A percentile compares a stretch with the other conserved stretches of the same genome.
Evolutionary conservation across 176 grass and related monocot species (phyloP).

Genomic region (Coix lacrymajobi): DNA sequence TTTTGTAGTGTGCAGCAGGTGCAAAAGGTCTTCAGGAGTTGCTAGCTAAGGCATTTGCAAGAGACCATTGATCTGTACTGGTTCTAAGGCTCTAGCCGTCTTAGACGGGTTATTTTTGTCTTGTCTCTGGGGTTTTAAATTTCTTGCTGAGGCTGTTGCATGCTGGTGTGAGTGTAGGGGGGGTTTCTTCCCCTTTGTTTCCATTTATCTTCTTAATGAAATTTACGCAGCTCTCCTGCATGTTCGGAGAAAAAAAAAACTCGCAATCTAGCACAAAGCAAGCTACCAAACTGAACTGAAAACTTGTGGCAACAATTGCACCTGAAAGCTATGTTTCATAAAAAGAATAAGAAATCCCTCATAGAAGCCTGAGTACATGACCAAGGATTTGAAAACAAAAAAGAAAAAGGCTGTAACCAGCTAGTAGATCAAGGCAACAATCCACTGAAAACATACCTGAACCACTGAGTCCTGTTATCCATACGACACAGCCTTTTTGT

Average conservation of each 20-base stretch:
- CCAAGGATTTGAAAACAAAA: not conserved
- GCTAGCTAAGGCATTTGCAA: not conserved
- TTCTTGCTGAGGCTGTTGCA: not conserved
- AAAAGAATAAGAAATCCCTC: not conserved
- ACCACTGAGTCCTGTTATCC: conserved; percentile 92
- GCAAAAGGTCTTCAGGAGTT: not conserved
- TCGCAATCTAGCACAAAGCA: not conserved
- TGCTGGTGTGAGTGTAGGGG: too few relatives aligned
- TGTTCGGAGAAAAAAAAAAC: not conserved
- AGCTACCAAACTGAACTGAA: not conserved
- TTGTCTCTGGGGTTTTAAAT: not conserved
- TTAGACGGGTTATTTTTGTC: not conserved
- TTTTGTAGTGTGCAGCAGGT: not conserved
- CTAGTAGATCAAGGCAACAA: not conserved
- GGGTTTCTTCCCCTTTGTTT: not conserved
- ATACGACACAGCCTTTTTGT: conserved; percentile 85
- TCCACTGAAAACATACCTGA: conserved; percentile 49
- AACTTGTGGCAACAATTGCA: not conserved
- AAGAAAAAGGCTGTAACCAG: not conserved
- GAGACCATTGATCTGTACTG: not conserved
- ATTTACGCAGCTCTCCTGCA: not conserved
- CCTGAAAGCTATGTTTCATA: not conserved
- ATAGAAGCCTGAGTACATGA: not conserved
- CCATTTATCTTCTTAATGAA: not conserved
- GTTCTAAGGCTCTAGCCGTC: not conserved